Evolutionary conservation across 2,329 filamentous ascomycete genomes (phyloP).

Genomic region (Metarhizium anisopliae): DNA sequence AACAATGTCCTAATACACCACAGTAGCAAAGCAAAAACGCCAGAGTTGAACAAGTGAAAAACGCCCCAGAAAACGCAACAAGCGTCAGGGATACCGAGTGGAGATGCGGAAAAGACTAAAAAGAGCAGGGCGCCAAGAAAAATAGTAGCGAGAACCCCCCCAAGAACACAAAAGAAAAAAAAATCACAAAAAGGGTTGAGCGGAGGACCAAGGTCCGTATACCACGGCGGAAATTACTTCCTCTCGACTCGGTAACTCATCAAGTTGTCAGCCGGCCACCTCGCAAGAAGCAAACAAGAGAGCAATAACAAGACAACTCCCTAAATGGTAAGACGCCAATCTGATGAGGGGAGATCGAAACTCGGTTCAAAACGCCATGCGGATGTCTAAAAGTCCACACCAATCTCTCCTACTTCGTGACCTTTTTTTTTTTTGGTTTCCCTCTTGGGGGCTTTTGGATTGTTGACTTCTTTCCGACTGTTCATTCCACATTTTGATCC

Average conservation of each 20-base stretch:
- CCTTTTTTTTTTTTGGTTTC: conserved; percentile 12
- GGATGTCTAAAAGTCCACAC: conserved; percentile 8
- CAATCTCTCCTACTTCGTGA: conserved; percentile 12
- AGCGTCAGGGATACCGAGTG: background rate
- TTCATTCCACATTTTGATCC: conserved; percentile 8
- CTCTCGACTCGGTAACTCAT: conserved; percentile 33
- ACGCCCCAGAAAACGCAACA: background rate
- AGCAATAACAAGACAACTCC: conserved; percentile 28
- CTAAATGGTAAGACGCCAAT: conserved; percentile 37
- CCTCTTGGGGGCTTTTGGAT: conserved; percentile 9
- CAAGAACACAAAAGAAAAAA: conserved; percentile 9
- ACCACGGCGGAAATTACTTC: conserved; percentile 20
- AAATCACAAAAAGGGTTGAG: conserved; percentile 16
- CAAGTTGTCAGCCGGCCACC: conserved; percentile 37
- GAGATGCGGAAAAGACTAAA: conserved; percentile 8
- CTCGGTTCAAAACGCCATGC: conserved; percentile 24
- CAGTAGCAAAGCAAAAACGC: background rate
- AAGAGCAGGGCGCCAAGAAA: conserved; percentile 10
- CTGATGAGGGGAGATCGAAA: conserved; percentile 32
- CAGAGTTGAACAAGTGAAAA: background rate
- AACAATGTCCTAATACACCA: background rate
- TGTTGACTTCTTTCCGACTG: conserved; percentile 3
- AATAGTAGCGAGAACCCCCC: conserved; percentile 9
- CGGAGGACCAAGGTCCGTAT: conserved; percentile 17
- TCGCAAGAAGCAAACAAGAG: conserved; percentile 38